Conservation (phyloP, 2,329 filamentous ascomycete species). For the Sarocladiaceae sp. region DNA sequence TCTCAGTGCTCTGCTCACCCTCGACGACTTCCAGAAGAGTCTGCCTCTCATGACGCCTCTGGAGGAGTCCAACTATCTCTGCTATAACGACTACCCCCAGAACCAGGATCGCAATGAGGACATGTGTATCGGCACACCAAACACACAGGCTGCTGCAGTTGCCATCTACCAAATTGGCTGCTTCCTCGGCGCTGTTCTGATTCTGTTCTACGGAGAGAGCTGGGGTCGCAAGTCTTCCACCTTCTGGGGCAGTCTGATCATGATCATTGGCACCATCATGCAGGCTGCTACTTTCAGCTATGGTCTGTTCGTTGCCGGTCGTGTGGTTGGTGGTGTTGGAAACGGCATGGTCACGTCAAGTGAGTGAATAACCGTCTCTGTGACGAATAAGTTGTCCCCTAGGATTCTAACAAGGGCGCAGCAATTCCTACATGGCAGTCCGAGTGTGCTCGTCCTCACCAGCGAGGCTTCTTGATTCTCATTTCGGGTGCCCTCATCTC, state of each 20-base stretch:
- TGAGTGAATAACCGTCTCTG: neutral
- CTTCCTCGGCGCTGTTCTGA: conserved; percentile 22
- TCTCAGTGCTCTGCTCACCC: conserved; percentile 20
- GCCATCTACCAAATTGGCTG: conserved; percentile 23
- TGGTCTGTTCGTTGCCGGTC: conserved; percentile 18
- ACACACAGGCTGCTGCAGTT: conserved; percentile 22
- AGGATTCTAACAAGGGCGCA: no score
- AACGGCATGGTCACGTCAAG: conserved; percentile 23
- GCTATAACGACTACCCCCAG: conserved; percentile 18
- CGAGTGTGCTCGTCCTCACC: conserved; percentile 21
- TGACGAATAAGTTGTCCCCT: no score
- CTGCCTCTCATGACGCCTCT: conserved; percentile 20
- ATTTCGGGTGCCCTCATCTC: conserved; percentile 22
- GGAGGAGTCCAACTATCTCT: conserved; percentile 18
- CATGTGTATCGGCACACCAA: conserved; percentile 19
- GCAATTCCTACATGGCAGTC: conserved; percentile 24
- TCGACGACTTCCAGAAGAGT: conserved; percentile 21
- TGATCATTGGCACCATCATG: conserved; percentile 23
- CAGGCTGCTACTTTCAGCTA: conserved; percentile 19
- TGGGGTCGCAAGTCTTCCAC: conserved; percentile 25
- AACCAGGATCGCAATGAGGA: conserved; percentile 13
- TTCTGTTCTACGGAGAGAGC: conserved; percentile 22
- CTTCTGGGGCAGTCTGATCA: conserved; percentile 24
- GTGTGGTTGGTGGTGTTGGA: conserved; percentile 21
- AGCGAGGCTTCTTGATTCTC: conserved; percentile 21